Base-by-base conservation (phyloP, 768 basidiomycete genomes). In the Pleurotus sapidus region DNA sequence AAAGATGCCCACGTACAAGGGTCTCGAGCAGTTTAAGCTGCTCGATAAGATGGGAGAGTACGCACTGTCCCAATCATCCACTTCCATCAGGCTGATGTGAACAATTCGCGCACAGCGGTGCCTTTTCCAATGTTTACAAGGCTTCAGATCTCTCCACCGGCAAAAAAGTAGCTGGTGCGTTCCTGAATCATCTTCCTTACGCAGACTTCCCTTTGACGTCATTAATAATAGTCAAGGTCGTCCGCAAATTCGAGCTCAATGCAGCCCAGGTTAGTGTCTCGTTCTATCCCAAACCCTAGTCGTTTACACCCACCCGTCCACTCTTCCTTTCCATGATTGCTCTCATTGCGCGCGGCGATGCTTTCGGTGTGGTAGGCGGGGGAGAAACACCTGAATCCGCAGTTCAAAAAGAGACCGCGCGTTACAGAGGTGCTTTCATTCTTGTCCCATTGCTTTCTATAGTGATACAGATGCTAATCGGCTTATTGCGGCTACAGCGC, bases 41-140 rank as follows among this genome's bases (percentile, higher is more conserved):
- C 49, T 89, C 5, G 84, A 88, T 54, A 93, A 93, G 80, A 95
- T 94, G 93, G 93, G 93, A 78, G 93, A 95, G 93, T 95, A 60
- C 71, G 93, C 88, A 38, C 54, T 48, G 56, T 53, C 57, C 37
- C 49, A 56, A 47, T 46, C 55, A 47, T 57, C 56, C 50, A 56
- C 59, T 5, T 58, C 37, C 34, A 57, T 58, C 55, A 58, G 51
- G 70, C 65, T 40, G 42, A 55, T 58, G 39, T 57, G 70, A 59
- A 30, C 66, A 25, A 34, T 15, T 34, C 37, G 58, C 45, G 18
- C 47, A 42, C 65, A 92, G 87, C 65, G 96, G 96, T 59, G 96
- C 96, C 43, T 99, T 99, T 70, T 98, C 95, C n/a, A 93, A 97
- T 68, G 96, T 99, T 7, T 99, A 96, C 81, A 92, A 91, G 69